phyloP scores from a whole-genome alignment of 257 asterid genomes.

The Leptodermis oblonga region DNA sequence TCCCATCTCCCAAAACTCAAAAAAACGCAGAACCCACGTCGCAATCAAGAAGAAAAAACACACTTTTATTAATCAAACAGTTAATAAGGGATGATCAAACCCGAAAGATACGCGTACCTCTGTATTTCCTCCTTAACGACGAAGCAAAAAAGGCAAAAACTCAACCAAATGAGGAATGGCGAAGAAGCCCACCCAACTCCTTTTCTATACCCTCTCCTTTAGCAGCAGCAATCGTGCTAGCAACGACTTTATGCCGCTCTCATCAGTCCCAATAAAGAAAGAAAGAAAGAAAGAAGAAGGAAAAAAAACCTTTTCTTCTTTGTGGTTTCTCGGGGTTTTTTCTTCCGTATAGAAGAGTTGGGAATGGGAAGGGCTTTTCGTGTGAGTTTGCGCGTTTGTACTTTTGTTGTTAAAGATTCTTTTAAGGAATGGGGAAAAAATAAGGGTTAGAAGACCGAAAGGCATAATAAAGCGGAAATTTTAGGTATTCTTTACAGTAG shows the following conservation, averaged over 20 bases:
- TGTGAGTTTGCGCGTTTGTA: constrained; percentile 32
- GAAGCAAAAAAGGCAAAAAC: constrained; percentile 36
- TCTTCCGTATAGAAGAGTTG: neutral
- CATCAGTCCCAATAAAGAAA: neutral
- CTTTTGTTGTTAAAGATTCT: constrained; percentile 22
- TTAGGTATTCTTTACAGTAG: neutral
- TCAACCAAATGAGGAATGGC: constrained; percentile 7
- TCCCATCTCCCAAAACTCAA: constrained; percentile 12
- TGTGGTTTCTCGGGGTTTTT: constrained; percentile 9
- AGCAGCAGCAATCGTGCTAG: constrained; percentile 51
- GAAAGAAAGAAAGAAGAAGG: neutral
- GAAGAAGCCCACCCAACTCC: constrained; percentile 19
- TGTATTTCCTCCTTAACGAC: constrained; percentile 28
- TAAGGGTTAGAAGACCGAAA: neutral
- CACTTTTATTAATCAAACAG: constrained; percentile 15
- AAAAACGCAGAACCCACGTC: constrained; percentile 7
- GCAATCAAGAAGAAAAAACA: neutral
- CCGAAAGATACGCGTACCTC: constrained; percentile 37
- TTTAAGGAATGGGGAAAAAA: neutral
- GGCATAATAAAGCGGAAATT: too few species aligned
- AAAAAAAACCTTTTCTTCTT: neutral
- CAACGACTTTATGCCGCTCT: constrained; percentile 30
- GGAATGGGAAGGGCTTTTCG: constrained; percentile 13
- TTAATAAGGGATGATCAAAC: constrained; percentile 17
- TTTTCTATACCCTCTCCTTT: neutral